Conservation (phyloP, 441 rosid genomes). For the Eutrema salsugineum region DNA sequence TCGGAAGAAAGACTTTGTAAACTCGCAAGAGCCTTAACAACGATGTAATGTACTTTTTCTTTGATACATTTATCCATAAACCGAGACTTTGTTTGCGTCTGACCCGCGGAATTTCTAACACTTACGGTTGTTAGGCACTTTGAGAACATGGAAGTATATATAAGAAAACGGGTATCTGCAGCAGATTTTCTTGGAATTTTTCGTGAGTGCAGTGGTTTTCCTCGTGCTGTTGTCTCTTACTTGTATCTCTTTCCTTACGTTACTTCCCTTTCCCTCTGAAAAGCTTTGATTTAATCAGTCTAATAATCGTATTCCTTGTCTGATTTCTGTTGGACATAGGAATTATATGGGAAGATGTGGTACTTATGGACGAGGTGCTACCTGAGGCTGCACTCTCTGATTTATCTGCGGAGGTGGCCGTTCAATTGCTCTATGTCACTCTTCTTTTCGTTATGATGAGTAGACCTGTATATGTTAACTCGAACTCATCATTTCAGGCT, state of each 20-base stretch:
- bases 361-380: conserved; percentile 79
- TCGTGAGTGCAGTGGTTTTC: conserved; percentile 51
- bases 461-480: conserved; percentile 23
- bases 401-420: conserved; percentile 63
- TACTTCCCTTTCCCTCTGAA: conserved; percentile 3
- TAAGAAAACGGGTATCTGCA: conserved; percentile 56
- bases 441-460: conserved; percentile 9
- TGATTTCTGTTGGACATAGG: conserved; percentile 46
- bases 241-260: not conserved
- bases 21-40: conserved; percentile 69
- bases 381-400: conserved; percentile 77
- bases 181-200: conserved; percentile 55
- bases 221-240: conserved; percentile 6
- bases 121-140: conserved; percentile 57
- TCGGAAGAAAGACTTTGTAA: conserved; percentile 75
- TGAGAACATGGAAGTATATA: conserved; percentile 52
- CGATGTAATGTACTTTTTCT: conserved; percentile 45
- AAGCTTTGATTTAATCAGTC: conserved; percentile 9
- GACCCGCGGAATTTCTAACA: not conserved
- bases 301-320: conserved; percentile 10
- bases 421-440: conserved; percentile 5
- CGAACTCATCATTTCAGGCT: conserved; percentile 64
- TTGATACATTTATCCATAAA: conserved; percentile 5
- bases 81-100: not conserved
- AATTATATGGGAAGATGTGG: conserved; percentile 85